Percentiles rank a stretch among this genome's conserved stretches.
phyloP scores from a whole-genome alignment of 257 asterid genomes.

The Solanum virginianum region DNA sequence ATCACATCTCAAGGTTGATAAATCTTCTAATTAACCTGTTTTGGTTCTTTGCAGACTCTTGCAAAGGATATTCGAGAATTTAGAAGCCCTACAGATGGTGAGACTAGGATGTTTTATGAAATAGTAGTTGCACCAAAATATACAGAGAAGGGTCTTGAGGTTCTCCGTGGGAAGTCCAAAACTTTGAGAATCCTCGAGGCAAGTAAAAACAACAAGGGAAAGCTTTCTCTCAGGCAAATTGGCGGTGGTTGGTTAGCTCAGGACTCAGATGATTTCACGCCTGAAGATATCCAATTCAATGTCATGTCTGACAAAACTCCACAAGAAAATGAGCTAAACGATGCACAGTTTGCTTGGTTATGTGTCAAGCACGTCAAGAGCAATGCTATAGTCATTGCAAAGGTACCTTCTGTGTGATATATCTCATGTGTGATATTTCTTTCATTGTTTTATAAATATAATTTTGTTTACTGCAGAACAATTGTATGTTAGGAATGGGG shows the following conservation, averaged over 20 bases:
- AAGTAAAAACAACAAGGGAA: constrained; percentile 59
- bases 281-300: constrained; percentile 64
- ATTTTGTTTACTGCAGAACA: constrained; percentile 27
- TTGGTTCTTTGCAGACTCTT: constrained; percentile 40
- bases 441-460: not conserved
- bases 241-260: constrained; percentile 99
- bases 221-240: constrained; percentile 83
- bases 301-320: constrained; percentile 57
- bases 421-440: not conserved
- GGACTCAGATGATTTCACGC: constrained; percentile 87
- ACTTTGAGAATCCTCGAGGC: constrained; percentile 92
- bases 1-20: not conserved
- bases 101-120: constrained; percentile 92
- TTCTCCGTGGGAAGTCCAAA: constrained; percentile 90
- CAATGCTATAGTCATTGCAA: constrained; percentile 87
- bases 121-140: constrained; percentile 89
- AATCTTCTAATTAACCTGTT: not conserved
- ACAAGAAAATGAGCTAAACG: constrained; percentile 55
- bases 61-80: constrained; percentile 93
- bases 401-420: constrained; percentile 25
- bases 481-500: constrained; percentile 94
- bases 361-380: constrained; percentile 97
- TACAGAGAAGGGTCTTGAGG: constrained; percentile 76
- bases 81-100: constrained; percentile 86
- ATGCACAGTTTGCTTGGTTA: constrained; percentile 84